Evolutionary conservation across 371 early-diverging fungal genomes (phyloP), one percentile per base, ranked within the genome.

Genomic region (Nematocida sp.): DNA sequence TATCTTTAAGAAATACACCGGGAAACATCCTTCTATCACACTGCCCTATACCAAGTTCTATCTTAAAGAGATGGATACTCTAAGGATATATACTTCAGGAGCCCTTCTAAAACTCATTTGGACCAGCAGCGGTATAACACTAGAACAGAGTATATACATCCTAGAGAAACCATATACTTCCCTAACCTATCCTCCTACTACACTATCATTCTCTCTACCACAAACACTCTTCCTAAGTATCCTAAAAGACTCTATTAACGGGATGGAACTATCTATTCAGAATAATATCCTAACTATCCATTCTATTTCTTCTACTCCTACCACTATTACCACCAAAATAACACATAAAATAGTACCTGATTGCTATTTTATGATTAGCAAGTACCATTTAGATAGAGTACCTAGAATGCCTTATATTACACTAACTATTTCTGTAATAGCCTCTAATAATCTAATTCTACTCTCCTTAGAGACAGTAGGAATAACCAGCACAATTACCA

Each of bases 321-420:
- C n/a, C n/a, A n/a, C n/a, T n/a, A n/a, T n/a, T n/a, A n/a, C n/a
- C n/a, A n/a, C n/a, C n/a, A n/a, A n/a, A n/a, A n/a, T n/a, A n/a
- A n/a, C n/a, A n/a, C n/a, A n/a, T n/a, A n/a, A n/a, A n/a, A n/a
- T n/a, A n/a, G n/a, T n/a, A n/a, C n/a, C n/a, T n/a, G n/a, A n/a
- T n/a, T 58, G 74, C 51, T 34, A 48, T 1, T 70, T 70, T 45
- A 70, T 40, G 4, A 13, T 70, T n/a, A 43, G 21, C 2, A 70
- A 70, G 62, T 41, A 47, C 52, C 74, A 70, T 41, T 37, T 70
- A 46, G 74, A 70, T 17, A 70, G 51, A 19, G 51, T 70, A 5
- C 74, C 74, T 21, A 38, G 48, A 46, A 35, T 32, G 13, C 37
- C 13, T 23, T 17, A 25, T 2, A 60, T 60, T 27, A 60, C 29